Conservation (phyloP, 2,329 filamentous ascomycete species). For the Mariannaea elegans region DNA sequence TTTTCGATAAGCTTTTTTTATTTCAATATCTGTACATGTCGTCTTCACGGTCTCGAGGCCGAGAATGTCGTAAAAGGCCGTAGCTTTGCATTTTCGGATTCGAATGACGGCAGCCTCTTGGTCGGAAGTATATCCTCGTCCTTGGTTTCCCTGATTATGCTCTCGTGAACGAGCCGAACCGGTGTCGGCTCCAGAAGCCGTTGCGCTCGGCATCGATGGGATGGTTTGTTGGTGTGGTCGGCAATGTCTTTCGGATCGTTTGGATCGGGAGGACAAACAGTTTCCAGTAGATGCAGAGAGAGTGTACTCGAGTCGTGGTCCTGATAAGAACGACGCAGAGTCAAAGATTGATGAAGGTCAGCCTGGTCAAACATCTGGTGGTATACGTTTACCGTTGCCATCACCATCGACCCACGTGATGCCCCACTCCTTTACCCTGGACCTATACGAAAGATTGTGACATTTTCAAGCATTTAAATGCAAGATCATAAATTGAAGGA, state of each 20-base stretch:
- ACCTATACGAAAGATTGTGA: not conserved
- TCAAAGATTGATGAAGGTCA: constrained; percentile 12
- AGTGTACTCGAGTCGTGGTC: not conserved
- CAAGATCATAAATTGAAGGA: not conserved
- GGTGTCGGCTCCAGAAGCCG: constrained; percentile 63
- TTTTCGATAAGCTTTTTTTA: constrained; percentile 98
- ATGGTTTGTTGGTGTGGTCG: constrained; percentile 1
- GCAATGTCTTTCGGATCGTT: no score
- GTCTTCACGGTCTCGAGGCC: constrained; percentile 71
- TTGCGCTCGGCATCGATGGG: constrained; percentile 54
- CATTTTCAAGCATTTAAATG: not conserved
- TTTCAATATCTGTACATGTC: constrained; percentile 79
- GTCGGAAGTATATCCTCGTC: constrained; percentile 83
- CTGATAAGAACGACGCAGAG: constrained; percentile 2
- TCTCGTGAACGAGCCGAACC: constrained; percentile 62
- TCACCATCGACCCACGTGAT: constrained; percentile 20
- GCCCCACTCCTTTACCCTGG: constrained; percentile 14
- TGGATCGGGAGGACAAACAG: no score
- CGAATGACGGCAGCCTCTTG: constrained; percentile 92
- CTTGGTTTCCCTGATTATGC: constrained; percentile 80
- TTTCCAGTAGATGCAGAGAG: no score
- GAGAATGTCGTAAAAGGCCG: constrained; percentile 96
- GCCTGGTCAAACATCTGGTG: constrained; percentile 15
- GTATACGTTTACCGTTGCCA: constrained; percentile 17
- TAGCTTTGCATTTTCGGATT: constrained; percentile 83